Percentiles rank a stretch among this genome's conserved stretches.
Evolutionary conservation across 495 filamentous ascomycete genomes (phyloP).

Genomic region (Neurospora sublineolata): DNA sequence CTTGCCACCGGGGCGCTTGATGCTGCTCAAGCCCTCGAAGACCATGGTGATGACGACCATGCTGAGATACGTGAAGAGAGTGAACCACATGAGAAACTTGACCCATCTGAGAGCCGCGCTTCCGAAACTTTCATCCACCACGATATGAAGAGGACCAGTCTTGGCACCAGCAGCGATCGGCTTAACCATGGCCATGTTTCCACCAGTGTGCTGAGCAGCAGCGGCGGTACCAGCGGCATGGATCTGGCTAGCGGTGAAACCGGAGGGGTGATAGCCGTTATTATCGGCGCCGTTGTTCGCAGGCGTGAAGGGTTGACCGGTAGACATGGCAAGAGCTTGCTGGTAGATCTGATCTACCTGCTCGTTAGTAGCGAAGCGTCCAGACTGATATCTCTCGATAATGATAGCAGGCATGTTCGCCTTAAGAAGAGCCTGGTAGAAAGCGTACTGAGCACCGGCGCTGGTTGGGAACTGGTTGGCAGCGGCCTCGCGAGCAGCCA

Average conservation of each 20-base stretch:
- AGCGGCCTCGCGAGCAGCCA: slow-evolving; percentile 57
- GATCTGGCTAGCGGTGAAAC: slow-evolving; percentile 50
- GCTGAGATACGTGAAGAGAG: slow-evolving; percentile 59
- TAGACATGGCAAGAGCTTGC: slow-evolving; percentile 58
- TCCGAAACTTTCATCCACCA: slow-evolving; percentile 83
- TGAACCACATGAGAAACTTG: slow-evolving; percentile 71
- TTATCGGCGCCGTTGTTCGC: slow-evolving; percentile 22
- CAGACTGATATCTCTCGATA: slow-evolving; percentile 75
- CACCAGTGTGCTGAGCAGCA: slow-evolving; percentile 60
- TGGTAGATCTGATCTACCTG: slow-evolving; percentile 63
- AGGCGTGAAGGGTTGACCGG: slow-evolving; percentile 26
- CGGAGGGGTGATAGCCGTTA: slow-evolving; percentile 19
- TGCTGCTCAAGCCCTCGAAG: slow-evolving; percentile 61
- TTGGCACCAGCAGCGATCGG: slow-evolving; percentile 49
- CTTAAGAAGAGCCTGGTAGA: slow-evolving; percentile 82
- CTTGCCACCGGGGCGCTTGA: slow-evolving; percentile 64
- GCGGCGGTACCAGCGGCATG: slow-evolving; percentile 83
- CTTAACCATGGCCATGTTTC: slow-evolving; percentile 46
- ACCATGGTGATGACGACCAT: slow-evolving; percentile 65
- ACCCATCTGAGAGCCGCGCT: slow-evolving; percentile 77
- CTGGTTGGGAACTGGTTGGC: slow-evolving; percentile 86
- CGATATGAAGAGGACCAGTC: slow-evolving; percentile 76
- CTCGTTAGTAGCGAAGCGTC: slow-evolving; percentile 64
- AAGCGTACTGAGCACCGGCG: slow-evolving; percentile 76
- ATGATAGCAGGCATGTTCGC: slow-evolving; percentile 89